Base-by-base conservation (phyloP, 257 asterid species). In the Euphrasia confusa region DNA sequence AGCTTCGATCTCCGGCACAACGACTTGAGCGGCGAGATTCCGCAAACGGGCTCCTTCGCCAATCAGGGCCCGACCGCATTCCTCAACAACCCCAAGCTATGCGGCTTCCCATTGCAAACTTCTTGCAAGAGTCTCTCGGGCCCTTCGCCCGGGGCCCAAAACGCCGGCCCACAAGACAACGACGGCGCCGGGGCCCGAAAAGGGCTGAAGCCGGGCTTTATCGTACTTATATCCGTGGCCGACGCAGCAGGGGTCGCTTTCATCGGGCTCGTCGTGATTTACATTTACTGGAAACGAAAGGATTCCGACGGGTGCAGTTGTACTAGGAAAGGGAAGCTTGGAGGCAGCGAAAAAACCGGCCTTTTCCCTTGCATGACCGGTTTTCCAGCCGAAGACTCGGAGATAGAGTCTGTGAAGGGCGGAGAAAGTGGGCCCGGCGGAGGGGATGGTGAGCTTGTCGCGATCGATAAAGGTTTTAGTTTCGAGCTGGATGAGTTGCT, bases 31-130 rank as follows among this genome's bases (percentile, higher is more conserved):
- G 99, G 99, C 10, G 95, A 87, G 77, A 85, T 92, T 69, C 99
- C 99, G 0, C 95, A 89, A 66, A 78, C 91, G 0, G 99, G 99
- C 15, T 84, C 97, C 4, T 87, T 92, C 58, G 83, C 95, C 5
- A 87, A 89, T 79, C 99, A 92, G 72, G 99, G 99, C 17, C 97
- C 97, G 1, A 86, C 93, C 0, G 99, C 99, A 35, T 92, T 92
- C 74, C 54, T 83, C 75, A 84, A 83, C 52, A 92, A 92, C 60
- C 89, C 96, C 4, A 58, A 63, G 69, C 71, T 92, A 15, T 92
- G 99, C 78, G 99, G 99, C 54, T 92, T 92, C 64, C 99, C 99
- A 21, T 64, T 92, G 53, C 96, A 86, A 32, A 89, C 56, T 71
- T 54, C 83, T 9, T 92, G 99, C 60, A 81, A 75, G 79, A 80